Base-by-base conservation (phyloP, 2,329 filamentous ascomycete species). In the Aspergillus sp. region DNA sequence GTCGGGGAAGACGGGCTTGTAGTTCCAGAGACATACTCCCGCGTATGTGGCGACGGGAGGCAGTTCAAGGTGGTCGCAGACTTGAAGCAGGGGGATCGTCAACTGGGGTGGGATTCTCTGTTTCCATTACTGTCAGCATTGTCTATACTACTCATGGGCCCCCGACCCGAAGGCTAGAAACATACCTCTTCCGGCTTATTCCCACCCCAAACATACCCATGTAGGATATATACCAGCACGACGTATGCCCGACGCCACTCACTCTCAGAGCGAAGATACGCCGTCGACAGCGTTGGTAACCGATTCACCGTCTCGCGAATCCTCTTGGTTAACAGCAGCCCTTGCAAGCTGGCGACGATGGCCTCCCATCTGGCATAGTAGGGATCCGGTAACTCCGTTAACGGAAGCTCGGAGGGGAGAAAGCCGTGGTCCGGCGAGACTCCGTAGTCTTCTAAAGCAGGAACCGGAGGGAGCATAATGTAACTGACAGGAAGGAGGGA, bases 291-390 rank as follows among this genome's bases (percentile, higher is more conserved):
- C 46, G 94, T 75, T 5, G 91, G 89, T 50, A 98, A 77, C 40
- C 78, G 76, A 57, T 96, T 84, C 49, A 97, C 79, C 50, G 90
- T 81, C 43, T 82, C 79, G 41, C 88, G 83, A 52, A 98, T 75
- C 50, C 90, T 83, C 65, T 85, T 88, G 68, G 84, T 94, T 47
- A 96, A 77, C 44, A 97, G 82, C 49, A 97, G 74, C 8, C 83
- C 82, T 70, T 96, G 93, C 29, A 98, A 76, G 61, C 95, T 96
- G 56, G 83, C 79, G 32, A 85, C 80, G 43, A 96, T 78, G 41
- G 85, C 80, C 71, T 98, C 93, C 93, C 93, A 98, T 63, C 88
- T 88, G 67, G 86, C 83, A 70, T 97, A 98, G 73, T 96, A 97
- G 2, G 85, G 80, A 62, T 96, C 86, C 7, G 89, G 86, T 9